Evolutionary conservation across 179 eudicot species (phyloP).

Genomic region (Camellia oleifera): DNA sequence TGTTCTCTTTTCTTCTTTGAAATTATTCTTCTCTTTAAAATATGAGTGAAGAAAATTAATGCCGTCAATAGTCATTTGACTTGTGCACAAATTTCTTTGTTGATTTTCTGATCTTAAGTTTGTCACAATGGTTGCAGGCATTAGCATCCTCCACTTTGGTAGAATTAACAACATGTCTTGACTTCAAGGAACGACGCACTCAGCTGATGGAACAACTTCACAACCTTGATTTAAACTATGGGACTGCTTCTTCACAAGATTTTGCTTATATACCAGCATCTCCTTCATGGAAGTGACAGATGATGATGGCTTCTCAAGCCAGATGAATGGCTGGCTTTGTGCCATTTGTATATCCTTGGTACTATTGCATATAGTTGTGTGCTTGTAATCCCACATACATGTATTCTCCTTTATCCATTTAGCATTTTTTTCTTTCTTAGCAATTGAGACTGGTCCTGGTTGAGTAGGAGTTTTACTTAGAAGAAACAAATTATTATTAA

Average conservation of each 20-base stretch:
- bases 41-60: background rate
- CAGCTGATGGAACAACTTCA: conserved; percentile 98
- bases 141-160: conserved; percentile 81
- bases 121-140: conserved; percentile 34
- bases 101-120: background rate
- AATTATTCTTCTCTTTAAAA: background rate
- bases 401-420: background rate
- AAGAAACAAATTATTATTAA: background rate
- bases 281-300: conserved; percentile 78
- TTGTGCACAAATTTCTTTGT: background rate
- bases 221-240: conserved; percentile 77
- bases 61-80: background rate
- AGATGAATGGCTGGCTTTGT: background rate
- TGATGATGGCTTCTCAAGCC: conserved; percentile 5
- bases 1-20: background rate
- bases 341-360: conserved; percentile 26
- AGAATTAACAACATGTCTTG: conserved; percentile 90
- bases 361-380: conserved; percentile 17
- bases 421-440: background rate
- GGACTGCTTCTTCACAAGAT: conserved; percentile 58
- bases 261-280: conserved; percentile 70
- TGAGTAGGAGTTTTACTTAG: too few relatives aligned
- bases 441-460: too few relatives aligned
- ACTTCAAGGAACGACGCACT: conserved; percentile 91
- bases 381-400: background rate